Evolutionary conservation across 2,329 filamentous ascomycete species (phyloP).

Genomic region (Xylaria arbuscula): DNA sequence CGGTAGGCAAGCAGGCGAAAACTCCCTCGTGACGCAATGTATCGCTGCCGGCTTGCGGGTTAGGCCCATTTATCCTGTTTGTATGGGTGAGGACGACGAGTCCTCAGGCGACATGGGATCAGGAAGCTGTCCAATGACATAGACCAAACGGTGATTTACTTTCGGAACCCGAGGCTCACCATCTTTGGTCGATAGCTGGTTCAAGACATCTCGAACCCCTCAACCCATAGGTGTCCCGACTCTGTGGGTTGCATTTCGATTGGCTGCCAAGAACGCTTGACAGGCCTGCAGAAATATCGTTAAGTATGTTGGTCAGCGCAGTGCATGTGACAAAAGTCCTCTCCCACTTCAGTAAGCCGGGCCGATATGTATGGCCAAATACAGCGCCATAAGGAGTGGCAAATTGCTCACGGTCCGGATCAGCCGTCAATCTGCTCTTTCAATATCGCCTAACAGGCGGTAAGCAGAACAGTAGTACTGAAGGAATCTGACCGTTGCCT

Average conservation of each 20-base stretch:
- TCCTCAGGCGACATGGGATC: background rate
- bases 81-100: background rate
- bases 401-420: background rate
- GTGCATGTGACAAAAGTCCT: conserved; percentile 13
- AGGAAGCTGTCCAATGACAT: background rate
- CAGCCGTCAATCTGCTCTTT: conserved; percentile 1
- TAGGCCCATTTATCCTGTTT: conserved; percentile 21
- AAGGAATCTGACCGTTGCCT: background rate
- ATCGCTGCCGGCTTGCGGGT: conserved; percentile 9
- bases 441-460: background rate
- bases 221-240: conserved; percentile 1
- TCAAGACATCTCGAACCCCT: conserved; percentile 20
- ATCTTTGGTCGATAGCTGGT: background rate
- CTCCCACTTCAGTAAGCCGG: conserved; percentile 19
- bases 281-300: conserved; percentile 2
- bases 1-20: background rate
- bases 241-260: conserved; percentile 9
- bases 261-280: conserved; percentile 30
- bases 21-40: conserved; percentile 4
- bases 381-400: background rate
- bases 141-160: background rate
- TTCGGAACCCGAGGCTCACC: conserved; percentile 5
- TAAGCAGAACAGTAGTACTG: conserved; percentile 20
- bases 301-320: conserved; percentile 15
- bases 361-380: background rate